Percentiles rank a stretch among this genome's conserved stretches.
Evolutionary conservation across 768 basidiomycete genomes (phyloP).

Genomic region (Kwoniella bestiolae): DNA sequence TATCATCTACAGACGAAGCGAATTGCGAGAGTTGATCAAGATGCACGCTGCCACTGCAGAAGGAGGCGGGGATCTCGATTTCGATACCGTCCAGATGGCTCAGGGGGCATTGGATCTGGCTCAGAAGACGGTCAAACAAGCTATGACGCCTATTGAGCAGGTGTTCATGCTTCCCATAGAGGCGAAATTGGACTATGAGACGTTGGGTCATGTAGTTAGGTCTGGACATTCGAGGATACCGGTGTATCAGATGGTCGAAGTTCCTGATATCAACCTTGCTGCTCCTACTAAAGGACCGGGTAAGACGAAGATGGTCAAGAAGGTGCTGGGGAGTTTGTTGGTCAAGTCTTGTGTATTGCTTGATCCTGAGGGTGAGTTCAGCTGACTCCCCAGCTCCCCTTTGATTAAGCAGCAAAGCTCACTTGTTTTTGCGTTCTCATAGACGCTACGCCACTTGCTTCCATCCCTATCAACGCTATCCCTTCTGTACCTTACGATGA

Average conservation of each 20-base stretch:
- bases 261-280: conserved; percentile 60
- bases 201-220: conserved; percentile 73
- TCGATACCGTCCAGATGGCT: conserved; percentile 85
- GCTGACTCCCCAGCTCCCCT: no score
- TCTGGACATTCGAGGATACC: conserved; percentile 87
- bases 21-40: conserved; percentile 87
- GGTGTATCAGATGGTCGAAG: conserved; percentile 68
- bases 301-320: conserved; percentile 65
- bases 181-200: conserved; percentile 77
- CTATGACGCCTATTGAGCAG: conserved; percentile 54
- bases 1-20: conserved; percentile 81
- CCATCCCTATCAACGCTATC: conserved; percentile 82
- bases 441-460: conserved; percentile 82
- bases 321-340: conserved; percentile 81
- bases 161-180: conserved; percentile 77
- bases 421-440: background rate
- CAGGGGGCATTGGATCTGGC: conserved; percentile 87
- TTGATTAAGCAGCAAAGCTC: background rate
- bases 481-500: conserved; percentile 86
- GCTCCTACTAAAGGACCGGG: conserved; percentile 27
- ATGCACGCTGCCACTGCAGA: conserved; percentile 72
- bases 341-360: conserved; percentile 85
- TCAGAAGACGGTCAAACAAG: conserved; percentile 62
- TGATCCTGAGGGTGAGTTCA: conserved; percentile 72
- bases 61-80: conserved; percentile 82